A percentile compares a stretch with the other conserved stretches of the same genome.
Conservation (phyloP, 192 early-diverging fungal species). For the Linderina pennispora region DNA sequence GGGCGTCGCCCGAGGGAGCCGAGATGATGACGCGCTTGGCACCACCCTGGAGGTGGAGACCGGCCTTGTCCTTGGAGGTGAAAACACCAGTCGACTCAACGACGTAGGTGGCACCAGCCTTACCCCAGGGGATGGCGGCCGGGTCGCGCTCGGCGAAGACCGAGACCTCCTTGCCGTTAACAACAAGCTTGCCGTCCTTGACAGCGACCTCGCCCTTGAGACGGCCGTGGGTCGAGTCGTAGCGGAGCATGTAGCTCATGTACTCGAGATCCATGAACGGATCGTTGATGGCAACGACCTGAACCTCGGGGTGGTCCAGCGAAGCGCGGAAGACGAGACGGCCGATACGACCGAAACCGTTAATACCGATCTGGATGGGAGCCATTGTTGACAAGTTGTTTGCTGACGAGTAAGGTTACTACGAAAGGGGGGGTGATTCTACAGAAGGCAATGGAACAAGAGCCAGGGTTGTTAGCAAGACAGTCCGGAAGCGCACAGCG, state of each 20-base stretch:
- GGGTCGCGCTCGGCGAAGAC: constrained; percentile 77
- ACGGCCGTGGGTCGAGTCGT: constrained; percentile 97
- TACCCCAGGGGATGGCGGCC: constrained; percentile 84
- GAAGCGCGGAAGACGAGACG: constrained; percentile 93
- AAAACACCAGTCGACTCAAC: constrained; percentile 99
- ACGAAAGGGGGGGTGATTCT: too few species aligned
- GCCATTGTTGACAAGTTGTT: too few species aligned
- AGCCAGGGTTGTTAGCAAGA: too few species aligned
- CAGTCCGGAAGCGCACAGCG: too few species aligned
- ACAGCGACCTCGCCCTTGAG: constrained; percentile 77
- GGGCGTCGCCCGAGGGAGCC: constrained; percentile 92
- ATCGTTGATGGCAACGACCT: constrained; percentile 93
- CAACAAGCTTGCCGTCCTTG: constrained; percentile 82
- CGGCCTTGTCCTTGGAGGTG: constrained; percentile 85
- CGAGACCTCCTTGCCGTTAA: constrained; percentile 77
- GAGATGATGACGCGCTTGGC: constrained; percentile 99
- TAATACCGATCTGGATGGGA: constrained; percentile 53
- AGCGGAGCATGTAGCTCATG: constrained; percentile 98
- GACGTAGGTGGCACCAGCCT: constrained; percentile 77
- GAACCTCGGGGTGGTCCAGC: constrained; percentile 57
- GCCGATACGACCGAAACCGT: constrained; percentile 95
- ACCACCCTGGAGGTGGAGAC: constrained; percentile 81
- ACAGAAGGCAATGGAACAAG: too few species aligned
- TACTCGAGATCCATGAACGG: constrained; percentile 95
- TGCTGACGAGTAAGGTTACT: too few species aligned